phyloP scores from a whole-genome alignment of 2,329 filamentous ascomycete genomes.

The Botrytis hyacinthi region DNA sequence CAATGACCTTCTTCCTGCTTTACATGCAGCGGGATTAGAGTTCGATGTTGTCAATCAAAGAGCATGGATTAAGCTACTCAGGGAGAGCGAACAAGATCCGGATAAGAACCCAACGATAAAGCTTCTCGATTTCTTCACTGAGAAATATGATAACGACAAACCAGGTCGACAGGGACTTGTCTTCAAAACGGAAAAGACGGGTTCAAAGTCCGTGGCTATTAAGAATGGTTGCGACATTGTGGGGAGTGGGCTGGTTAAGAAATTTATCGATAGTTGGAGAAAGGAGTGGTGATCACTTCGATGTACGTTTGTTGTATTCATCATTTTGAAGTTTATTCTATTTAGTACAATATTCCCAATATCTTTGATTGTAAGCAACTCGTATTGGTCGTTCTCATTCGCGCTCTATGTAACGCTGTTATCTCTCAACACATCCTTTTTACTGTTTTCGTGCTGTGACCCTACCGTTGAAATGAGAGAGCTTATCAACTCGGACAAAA shows the following conservation, averaged over 20 bases:
- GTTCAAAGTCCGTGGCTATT: slow-evolving; percentile 32
- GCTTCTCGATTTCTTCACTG: slow-evolving; percentile 50
- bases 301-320: not conserved
- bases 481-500: not conserved
- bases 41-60: slow-evolving; percentile 45
- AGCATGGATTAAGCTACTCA: slow-evolving; percentile 48
- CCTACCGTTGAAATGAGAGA: not conserved
- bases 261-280: slow-evolving; percentile 41
- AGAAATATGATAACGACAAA: slow-evolving; percentile 50
- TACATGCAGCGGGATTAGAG: slow-evolving; percentile 46
- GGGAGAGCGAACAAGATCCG: slow-evolving; percentile 48
- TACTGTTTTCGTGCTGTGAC: not conserved
- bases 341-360: not conserved
- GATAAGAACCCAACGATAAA: slow-evolving; percentile 52
- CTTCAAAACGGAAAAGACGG: slow-evolving; percentile 42
- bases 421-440: not conserved
- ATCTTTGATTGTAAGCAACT: not conserved
- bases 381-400: not conserved
- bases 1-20: slow-evolving; percentile 50
- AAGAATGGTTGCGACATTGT: slow-evolving; percentile 41
- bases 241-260: slow-evolving; percentile 41
- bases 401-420: not conserved
- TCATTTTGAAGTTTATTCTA: not conserved
- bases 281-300: slow-evolving; percentile 12
- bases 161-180: slow-evolving; percentile 41